Evolutionary conservation across 148 eudicot species (phyloP), one percentile per base, ranked within the genome.

Genomic region (Persicaria maculosa): DNA sequence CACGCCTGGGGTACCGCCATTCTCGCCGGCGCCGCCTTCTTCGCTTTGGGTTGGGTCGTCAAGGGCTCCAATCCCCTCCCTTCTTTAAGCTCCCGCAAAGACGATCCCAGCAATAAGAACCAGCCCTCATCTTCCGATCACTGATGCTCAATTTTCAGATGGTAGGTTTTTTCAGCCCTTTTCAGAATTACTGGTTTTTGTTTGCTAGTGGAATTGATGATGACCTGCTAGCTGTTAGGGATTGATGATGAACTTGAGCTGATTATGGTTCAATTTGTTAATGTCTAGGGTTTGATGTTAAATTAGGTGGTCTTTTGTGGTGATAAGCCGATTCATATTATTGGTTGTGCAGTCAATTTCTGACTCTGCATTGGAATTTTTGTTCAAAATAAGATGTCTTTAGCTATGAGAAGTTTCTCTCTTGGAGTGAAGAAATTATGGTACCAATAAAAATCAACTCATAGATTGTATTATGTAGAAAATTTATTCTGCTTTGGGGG

Each of bases 1-100:
- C 93, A 90, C 36, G 99, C 99, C 15, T 95, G 99, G 99, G 99
- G 99, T 7, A 86, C 97, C 16, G 99, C 99, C 70, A 95, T 92
- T 68, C 86, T 95, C 44, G 99, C 99, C 6, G 99, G 99, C 4
- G 80, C 83, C 8, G 88, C 97, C 6, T 92, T 92, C 76, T 95
- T 90, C 76, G 99, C 99, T 44, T 90, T 92, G 15, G 99, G 99
- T 72, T 95, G 99, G 99, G 43, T 90, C 75, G 85, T 92, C 54
- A 95, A 92, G 71, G 97, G 99, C 72, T 80, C 83, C 20, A 95
- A 95, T 75, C 99, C 99, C 31, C 70, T 95, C 17, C 93, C 91
- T 25, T 87, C 95, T 44, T 22, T 44, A 14, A 69, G 72, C 72
- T 7, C 72, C 3, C 50, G 52, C 0, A 71, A 71, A 48, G 31